A percentile compares a stretch with the other conserved stretches of the same genome.
phyloP scores from a whole-genome alignment of 192 early-diverging fungal genomes.

The Coemansia sp. region DNA sequence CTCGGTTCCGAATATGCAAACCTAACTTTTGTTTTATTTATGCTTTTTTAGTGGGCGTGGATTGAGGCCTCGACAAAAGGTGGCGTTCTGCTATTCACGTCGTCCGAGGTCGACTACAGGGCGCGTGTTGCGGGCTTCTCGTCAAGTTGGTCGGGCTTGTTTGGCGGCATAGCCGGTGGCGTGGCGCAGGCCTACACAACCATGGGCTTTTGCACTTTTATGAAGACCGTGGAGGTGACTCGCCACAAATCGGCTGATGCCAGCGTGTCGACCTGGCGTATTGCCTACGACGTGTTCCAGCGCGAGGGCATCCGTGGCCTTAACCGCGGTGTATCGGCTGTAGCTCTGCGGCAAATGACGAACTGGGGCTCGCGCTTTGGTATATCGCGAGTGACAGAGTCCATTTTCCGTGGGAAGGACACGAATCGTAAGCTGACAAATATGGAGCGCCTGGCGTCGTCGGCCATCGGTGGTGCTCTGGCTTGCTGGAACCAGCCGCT shows the following conservation, averaged over 20 bases:
- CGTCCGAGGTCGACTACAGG: conserved; percentile 70
- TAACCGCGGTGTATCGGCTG: conserved; percentile 99
- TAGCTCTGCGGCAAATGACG: conserved; percentile 93
- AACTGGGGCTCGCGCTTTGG: conserved; percentile 99
- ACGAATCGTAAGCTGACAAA: conserved; percentile 59
- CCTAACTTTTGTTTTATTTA: background rate
- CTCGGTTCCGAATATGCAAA: background rate
- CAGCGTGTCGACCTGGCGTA: conserved; percentile 70
- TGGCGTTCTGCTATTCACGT: conserved; percentile 73
- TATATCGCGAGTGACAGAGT: conserved; percentile 71
- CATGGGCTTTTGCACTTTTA: conserved; percentile 99
- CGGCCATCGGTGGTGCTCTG: conserved; percentile 84
- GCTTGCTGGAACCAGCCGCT: conserved; percentile 99
- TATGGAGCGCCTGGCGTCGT: conserved; percentile 57
- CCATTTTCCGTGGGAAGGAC: conserved; percentile 59
- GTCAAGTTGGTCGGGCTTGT: conserved; percentile 67
- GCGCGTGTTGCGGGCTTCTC: conserved; percentile 44
- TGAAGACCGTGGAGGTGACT: conserved; percentile 99
- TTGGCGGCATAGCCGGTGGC: conserved; percentile 95
- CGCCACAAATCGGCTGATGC: conserved; percentile 80
- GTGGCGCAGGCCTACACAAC: conserved; percentile 95
- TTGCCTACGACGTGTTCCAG: conserved; percentile 88
- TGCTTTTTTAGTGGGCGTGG: conserved; percentile 61
- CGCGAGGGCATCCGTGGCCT: conserved; percentile 93
- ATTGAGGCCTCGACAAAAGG: conserved; percentile 79